phyloP scores from a whole-genome alignment of 148 eudicot genomes.

The Chenopodium suecicum region DNA sequence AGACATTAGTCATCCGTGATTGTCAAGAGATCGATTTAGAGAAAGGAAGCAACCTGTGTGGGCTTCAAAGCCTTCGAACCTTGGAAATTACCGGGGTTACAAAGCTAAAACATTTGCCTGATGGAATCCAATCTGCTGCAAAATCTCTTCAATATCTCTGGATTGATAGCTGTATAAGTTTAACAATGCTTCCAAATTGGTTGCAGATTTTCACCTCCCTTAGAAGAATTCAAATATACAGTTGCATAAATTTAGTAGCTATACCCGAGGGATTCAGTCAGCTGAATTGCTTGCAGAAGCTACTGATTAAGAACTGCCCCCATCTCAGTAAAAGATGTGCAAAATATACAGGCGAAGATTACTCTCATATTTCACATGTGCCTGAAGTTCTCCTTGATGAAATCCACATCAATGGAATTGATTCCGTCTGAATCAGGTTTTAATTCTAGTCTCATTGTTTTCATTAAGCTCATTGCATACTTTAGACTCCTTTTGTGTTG shows the following conservation, averaged over 20 bases:
- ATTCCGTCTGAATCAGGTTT: background rate
- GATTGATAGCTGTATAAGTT: slow-evolving; percentile 27
- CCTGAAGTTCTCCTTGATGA: slow-evolving; percentile 8
- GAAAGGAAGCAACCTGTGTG: slow-evolving; percentile 32
- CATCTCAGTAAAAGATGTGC: slow-evolving; percentile 16
- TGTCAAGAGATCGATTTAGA: slow-evolving; percentile 39
- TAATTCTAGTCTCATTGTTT: background rate
- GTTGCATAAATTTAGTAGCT: slow-evolving; percentile 31
- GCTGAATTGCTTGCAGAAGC: slow-evolving; percentile 19
- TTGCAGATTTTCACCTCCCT: slow-evolving; percentile 31
- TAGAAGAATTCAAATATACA: slow-evolving; percentile 31
- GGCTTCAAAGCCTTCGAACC: slow-evolving; percentile 34
- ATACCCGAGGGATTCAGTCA: slow-evolving; percentile 30
- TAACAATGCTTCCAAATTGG: slow-evolving; percentile 38
- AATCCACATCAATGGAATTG: background rate
- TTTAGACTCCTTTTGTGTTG: background rate
- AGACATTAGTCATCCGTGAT: slow-evolving; percentile 38
- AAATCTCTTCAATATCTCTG: slow-evolving; percentile 30
- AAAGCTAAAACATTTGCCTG: slow-evolving; percentile 32
- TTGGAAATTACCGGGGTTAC: slow-evolving; percentile 36
- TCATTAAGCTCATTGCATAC: background rate
- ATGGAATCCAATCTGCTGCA: slow-evolving; percentile 30
- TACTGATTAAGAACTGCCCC: slow-evolving; percentile 17
- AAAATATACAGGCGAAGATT: slow-evolving; percentile 16
- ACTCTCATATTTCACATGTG: slow-evolving; percentile 20